These are phyloP conservation scores for Stenocarpella maydis DNA, from an alignment of 2,329 filamentous ascomycete genomes.

Conservation along the genomic window DNA sequence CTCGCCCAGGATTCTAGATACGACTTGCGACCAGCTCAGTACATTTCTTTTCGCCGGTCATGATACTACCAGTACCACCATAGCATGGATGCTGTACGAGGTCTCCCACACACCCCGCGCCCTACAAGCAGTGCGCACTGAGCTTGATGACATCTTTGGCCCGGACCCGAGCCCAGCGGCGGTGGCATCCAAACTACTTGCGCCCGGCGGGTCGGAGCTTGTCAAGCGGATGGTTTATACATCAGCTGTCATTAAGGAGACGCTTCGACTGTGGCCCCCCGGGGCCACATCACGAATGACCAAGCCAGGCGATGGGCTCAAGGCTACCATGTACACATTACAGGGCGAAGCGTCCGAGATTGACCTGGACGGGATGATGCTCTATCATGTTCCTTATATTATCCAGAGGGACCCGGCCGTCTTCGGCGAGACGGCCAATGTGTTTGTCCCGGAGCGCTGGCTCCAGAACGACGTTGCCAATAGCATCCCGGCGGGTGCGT, in stretches of 20 bases:
- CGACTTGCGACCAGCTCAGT: slow-evolving; percentile 44
- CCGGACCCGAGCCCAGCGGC: slow-evolving; percentile 36
- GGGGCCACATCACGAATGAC: slow-evolving; percentile 40
- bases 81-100: slow-evolving; percentile 44
- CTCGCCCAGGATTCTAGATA: slow-evolving; percentile 38
- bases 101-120: slow-evolving; percentile 40
- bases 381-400: slow-evolving; percentile 41
- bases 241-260: slow-evolving; percentile 46
- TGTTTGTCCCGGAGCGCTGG: slow-evolving; percentile 48
- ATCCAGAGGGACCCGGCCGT: slow-evolving; percentile 42
- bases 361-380: slow-evolving; percentile 41
- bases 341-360: background rate
- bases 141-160: slow-evolving; percentile 43
- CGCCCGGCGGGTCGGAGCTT: slow-evolving; percentile 38
- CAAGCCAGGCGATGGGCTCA: slow-evolving; percentile 38
- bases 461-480: slow-evolving; percentile 32
- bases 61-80: slow-evolving; percentile 44
- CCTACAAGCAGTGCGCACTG: slow-evolving; percentile 39
- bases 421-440: slow-evolving; percentile 41
- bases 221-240: slow-evolving; percentile 43
- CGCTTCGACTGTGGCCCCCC: slow-evolving; percentile 42
- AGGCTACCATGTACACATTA: slow-evolving; percentile 15
- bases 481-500: slow-evolving; percentile 24
- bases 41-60: slow-evolving; percentile 47
- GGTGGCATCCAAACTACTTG: slow-evolving; percentile 34